Percentiles rank a stretch among this genome's conserved stretches.
Evolutionary conservation across 306 rosid species (phyloP).

Genomic region (Malus domestica): DNA sequence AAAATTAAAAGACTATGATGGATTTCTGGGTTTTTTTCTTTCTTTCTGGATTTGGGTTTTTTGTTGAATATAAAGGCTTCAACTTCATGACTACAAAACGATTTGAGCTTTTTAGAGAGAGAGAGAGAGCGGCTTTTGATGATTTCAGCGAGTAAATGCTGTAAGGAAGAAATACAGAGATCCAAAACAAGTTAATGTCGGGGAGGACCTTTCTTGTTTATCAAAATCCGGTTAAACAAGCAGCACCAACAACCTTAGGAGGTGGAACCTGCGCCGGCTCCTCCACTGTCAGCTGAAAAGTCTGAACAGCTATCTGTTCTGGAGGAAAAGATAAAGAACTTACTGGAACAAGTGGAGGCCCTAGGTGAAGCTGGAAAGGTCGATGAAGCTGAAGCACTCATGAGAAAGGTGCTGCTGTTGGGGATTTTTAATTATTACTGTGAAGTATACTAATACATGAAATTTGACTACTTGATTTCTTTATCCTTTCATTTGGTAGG

Average conservation of each 20-base stretch:
- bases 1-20: no score
- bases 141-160: no score
- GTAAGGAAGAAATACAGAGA: no score
- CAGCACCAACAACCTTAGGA: conserved; percentile 42
- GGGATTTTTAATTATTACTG: neutral
- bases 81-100: no score
- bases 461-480: conserved; percentile 1
- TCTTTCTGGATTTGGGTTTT: no score
- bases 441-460: conserved; percentile 3
- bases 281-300: conserved; percentile 79
- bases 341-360: conserved; percentile 90
- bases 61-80: no score
- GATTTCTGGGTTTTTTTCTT: no score
- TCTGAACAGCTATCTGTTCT: conserved; percentile 75
- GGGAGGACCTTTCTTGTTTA: no score
- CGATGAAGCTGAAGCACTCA: conserved; percentile 98
- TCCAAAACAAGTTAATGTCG: no score
- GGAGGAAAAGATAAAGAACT: conserved; percentile 96
- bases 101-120: no score
- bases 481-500: conserved; percentile 37
- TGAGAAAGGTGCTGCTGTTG: conserved; percentile 74
- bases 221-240: no score
- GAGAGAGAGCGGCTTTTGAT: no score
- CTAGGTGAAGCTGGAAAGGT: conserved; percentile 99
- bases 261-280: conserved; percentile 75